Conservation (phyloP, 2,329 filamentous ascomycete species). For the Fusarium piperis region DNA sequence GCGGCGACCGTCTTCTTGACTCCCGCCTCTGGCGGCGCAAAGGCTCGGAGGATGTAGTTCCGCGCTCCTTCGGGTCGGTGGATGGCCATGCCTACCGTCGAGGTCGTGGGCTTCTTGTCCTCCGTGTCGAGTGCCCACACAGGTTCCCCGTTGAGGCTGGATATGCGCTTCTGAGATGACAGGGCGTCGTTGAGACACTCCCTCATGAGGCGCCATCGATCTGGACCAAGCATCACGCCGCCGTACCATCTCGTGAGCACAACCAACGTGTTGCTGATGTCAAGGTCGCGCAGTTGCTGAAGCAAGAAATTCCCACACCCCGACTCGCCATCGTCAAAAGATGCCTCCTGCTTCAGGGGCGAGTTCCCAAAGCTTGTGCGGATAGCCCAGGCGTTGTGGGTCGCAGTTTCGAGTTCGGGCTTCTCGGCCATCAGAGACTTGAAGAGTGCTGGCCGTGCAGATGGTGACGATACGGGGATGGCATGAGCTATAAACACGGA, state of each 20-base stretch:
- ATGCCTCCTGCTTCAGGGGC: conserved; percentile 58
- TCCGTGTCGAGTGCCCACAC: conserved; percentile 70
- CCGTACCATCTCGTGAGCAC: conserved; percentile 72
- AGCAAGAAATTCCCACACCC: conserved; percentile 68
- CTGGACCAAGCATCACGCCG: conserved; percentile 68
- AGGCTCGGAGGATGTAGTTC: conserved; percentile 67
- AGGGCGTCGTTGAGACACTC: conserved; percentile 65
- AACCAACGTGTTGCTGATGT: conserved; percentile 62
- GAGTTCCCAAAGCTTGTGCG: conserved; percentile 50
- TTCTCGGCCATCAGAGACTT: conserved; percentile 59
- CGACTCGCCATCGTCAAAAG: conserved; percentile 69
- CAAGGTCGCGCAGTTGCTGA: conserved; percentile 61
- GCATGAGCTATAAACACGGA: conserved; percentile 69
- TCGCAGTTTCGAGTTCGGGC: conserved; percentile 61
- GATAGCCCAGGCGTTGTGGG: conserved; percentile 67
- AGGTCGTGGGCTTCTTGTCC: conserved; percentile 54
- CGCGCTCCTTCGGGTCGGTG: conserved; percentile 77
- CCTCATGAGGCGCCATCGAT: conserved; percentile 71
- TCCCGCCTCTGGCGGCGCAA: conserved; percentile 55
- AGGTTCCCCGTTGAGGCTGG: conserved; percentile 58
- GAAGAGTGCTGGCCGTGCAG: conserved; percentile 55
- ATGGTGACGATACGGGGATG: conserved; percentile 48
- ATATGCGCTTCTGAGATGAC: conserved; percentile 56
- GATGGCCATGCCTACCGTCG: conserved; percentile 70
- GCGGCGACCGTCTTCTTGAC: conserved; percentile 54